Evolutionary conservation across 371 early-diverging fungal genomes (phyloP).

Genomic region (Actinomucor elegans): DNA sequence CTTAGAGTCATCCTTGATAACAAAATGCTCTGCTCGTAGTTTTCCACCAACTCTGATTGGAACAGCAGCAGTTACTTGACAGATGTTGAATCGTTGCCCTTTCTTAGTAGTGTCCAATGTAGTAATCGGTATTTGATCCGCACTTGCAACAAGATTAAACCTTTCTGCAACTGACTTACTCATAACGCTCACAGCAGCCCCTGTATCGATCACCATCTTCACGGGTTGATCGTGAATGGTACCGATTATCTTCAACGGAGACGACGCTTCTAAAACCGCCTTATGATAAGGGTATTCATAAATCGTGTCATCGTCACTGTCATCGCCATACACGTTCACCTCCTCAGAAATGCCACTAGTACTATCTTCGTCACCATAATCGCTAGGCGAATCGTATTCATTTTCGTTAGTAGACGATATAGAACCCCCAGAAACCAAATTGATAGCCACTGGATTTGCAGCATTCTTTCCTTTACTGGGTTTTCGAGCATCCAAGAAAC

Average conservation of each 20-base stretch:
- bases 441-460: background rate
- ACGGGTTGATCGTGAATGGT: slow-evolving; percentile 4
- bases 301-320: slow-evolving; percentile 1
- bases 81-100: background rate
- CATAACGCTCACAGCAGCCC: slow-evolving; percentile 9
- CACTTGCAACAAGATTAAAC: background rate
- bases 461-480: background rate
- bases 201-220: slow-evolving; percentile 7
- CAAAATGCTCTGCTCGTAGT: background rate
- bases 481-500: background rate
- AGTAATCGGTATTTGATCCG: slow-evolving; percentile 2
- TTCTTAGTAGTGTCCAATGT: background rate
- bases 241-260: background rate
- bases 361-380: background rate
- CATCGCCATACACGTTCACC: background rate
- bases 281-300: background rate
- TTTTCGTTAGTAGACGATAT: background rate
- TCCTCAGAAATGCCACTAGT: no score
- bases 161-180: background rate
- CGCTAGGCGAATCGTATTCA: background rate
- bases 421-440: no score
- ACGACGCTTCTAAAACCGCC: background rate
- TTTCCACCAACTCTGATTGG: background rate
- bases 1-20: background rate
- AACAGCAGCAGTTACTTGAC: background rate